Conservation (phyloP, 83 land plant genomes). For the Picea abies region DNA sequence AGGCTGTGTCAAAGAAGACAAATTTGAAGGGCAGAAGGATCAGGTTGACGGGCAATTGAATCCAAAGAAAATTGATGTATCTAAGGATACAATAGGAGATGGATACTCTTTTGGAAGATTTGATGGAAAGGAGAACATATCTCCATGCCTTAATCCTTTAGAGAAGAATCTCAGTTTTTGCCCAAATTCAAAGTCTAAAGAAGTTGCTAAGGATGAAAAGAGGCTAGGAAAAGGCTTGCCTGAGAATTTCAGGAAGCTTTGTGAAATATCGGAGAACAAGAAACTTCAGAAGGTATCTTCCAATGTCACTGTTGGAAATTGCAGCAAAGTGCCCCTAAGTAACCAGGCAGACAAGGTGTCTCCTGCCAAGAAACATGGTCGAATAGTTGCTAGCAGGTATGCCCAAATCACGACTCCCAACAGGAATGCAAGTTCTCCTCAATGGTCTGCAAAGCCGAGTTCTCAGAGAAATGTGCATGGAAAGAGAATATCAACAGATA, state of each 20-base stretch:
- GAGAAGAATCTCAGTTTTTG: not conserved
- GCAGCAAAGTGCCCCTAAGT: not conserved
- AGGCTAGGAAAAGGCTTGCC: not conserved
- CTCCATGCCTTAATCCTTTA: not conserved
- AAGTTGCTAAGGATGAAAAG: not conserved
- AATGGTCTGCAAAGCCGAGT: not conserved
- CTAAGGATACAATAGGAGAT: not conserved
- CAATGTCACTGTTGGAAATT: not conserved
- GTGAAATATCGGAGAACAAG: not conserved
- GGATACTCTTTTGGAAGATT: not conserved
- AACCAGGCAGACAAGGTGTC: not conserved
- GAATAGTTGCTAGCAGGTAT: slow-evolving; percentile 5
- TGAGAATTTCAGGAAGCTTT: not conserved
- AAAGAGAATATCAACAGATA: not conserved
- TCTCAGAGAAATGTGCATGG: slow-evolving; percentile 11
- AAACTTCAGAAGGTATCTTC: not conserved
- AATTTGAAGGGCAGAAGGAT: not conserved
- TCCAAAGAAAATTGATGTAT: not conserved
- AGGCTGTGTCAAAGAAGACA: not conserved
- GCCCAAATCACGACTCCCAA: not conserved
- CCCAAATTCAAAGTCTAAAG: not conserved
- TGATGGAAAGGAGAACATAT: slow-evolving; percentile 4
- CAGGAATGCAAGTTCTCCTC: slow-evolving; percentile 6
- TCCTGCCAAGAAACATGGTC: not conserved
- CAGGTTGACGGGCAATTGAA: not conserved